Evolutionary conservation across 768 basidiomycete genomes (phyloP).

Genomic region (Phylloporus scabripes): DNA sequence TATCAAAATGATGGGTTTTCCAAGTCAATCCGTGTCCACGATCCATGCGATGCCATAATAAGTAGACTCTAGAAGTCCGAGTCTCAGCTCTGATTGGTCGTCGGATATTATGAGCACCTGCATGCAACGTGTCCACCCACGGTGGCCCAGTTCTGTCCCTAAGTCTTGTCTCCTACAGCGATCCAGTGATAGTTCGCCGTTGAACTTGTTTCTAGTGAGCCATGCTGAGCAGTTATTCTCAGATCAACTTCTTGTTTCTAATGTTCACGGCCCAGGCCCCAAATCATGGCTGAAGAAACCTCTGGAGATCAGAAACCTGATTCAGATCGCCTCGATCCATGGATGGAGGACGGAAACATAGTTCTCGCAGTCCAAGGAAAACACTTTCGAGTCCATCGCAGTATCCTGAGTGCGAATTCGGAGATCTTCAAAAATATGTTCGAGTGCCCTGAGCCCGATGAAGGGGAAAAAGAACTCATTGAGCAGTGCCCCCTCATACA

Average conservation of each 20-base stretch:
- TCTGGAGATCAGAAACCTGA: neutral
- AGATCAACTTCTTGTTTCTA: neutral
- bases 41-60: no score
- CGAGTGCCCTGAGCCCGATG: constrained; percentile 1
- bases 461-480: constrained; percentile 5
- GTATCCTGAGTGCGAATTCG: constrained; percentile 22
- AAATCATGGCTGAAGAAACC: neutral
- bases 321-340: neutral
- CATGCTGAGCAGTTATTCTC: neutral
- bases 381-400: constrained; percentile 31
- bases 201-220: neutral
- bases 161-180: neutral
- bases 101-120: no score
- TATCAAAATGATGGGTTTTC: no score
- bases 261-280: neutral
- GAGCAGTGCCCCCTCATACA: constrained; percentile 19
- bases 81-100: no score
- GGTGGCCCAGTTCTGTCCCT: no score
- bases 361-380: constrained; percentile 22
- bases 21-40: no score
- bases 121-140: no score
- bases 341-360: constrained; percentile 28
- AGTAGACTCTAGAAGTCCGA: no score
- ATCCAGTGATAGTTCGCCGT: neutral
- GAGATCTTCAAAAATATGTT: constrained; percentile 32